phyloP scores from a whole-genome alignment of 1,284 basidiomycete species.

The Hymenochaete sp. region DNA sequence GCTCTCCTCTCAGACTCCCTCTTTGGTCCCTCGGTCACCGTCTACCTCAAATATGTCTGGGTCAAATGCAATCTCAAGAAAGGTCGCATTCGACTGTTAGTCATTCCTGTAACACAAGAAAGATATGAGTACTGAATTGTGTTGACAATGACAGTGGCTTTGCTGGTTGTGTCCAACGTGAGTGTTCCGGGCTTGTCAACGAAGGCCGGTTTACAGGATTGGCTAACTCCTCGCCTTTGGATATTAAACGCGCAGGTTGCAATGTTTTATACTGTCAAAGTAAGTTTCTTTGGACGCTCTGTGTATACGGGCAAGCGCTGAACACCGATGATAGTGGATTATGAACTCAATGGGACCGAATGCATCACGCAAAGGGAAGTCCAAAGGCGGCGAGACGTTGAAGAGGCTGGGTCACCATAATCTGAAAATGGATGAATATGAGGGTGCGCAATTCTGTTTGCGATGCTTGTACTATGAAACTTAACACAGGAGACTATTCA shows the following conservation, averaged over 20 bases:
- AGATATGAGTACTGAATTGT: neutral
- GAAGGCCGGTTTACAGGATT: no score
- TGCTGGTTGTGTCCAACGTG: slow-evolving; percentile 58
- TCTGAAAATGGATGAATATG: slow-evolving; percentile 71
- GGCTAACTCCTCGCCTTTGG: no score
- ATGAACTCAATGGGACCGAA: slow-evolving; percentile 38
- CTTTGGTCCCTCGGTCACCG: neutral
- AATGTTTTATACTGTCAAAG: slow-evolving; percentile 41
- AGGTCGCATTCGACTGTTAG: slow-evolving; percentile 34
- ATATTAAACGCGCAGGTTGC: no score
- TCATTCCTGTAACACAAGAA: slow-evolving; percentile 17
- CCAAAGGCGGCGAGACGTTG: slow-evolving; percentile 64
- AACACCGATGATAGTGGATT: slow-evolving; percentile 32
- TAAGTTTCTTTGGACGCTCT: slow-evolving; percentile 23
- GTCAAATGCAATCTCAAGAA: slow-evolving; percentile 19
- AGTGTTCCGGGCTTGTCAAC: slow-evolving; percentile 23
- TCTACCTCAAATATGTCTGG: slow-evolving; percentile 10
- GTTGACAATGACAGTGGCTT: slow-evolving; percentile 35
- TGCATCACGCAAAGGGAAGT: slow-evolving; percentile 51
- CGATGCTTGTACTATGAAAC: neutral
- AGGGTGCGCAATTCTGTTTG: slow-evolving; percentile 42
- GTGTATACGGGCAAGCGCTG: neutral
- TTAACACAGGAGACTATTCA: slow-evolving; percentile 26
- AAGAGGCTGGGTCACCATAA: slow-evolving; percentile 65
- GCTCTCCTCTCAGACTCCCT: neutral